A percentile compares a stretch with the other conserved stretches of the same genome.
These are phyloP conservation scores for Coniochaeta ligniaria DNA, from an alignment of 2,329 filamentous ascomycete genomes.

Conservation along the genomic window DNA sequence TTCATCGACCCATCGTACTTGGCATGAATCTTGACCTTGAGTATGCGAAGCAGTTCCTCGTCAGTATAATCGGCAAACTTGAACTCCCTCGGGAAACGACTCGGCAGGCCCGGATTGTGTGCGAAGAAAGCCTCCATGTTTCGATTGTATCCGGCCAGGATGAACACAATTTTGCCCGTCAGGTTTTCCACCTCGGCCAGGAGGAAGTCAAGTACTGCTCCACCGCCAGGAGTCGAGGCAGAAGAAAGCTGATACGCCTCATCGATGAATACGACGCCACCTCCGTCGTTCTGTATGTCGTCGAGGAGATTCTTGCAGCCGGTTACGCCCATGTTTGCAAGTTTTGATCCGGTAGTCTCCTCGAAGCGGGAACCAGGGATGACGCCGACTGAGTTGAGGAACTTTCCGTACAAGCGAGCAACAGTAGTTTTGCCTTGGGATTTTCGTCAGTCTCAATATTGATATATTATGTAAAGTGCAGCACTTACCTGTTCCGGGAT, in stretches of 20 bases:
- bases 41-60: constrained; percentile 54
- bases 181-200: constrained; percentile 68
- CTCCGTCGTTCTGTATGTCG: constrained; percentile 46
- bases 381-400: constrained; percentile 54
- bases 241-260: constrained; percentile 69
- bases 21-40: constrained; percentile 44
- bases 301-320: constrained; percentile 52
- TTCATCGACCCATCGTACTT: constrained; percentile 50
- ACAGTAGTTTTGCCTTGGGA: constrained; percentile 64
- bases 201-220: constrained; percentile 60
- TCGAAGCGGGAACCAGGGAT: constrained; percentile 54
- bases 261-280: constrained; percentile 70
- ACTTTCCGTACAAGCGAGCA: constrained; percentile 60
- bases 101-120: constrained; percentile 65
- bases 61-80: constrained; percentile 65
- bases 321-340: constrained; percentile 55
- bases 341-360: constrained; percentile 60
- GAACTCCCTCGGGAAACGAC: constrained; percentile 59
- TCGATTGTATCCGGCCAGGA: constrained; percentile 66
- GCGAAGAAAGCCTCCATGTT: constrained; percentile 72
- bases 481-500: constrained; percentile 62
- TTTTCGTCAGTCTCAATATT: not conserved
- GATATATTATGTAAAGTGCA: not conserved
- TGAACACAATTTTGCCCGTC: constrained; percentile 61
- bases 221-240: constrained; percentile 48